Conservation (phyloP, 208 protist species). For the Leishmania major region DNA sequence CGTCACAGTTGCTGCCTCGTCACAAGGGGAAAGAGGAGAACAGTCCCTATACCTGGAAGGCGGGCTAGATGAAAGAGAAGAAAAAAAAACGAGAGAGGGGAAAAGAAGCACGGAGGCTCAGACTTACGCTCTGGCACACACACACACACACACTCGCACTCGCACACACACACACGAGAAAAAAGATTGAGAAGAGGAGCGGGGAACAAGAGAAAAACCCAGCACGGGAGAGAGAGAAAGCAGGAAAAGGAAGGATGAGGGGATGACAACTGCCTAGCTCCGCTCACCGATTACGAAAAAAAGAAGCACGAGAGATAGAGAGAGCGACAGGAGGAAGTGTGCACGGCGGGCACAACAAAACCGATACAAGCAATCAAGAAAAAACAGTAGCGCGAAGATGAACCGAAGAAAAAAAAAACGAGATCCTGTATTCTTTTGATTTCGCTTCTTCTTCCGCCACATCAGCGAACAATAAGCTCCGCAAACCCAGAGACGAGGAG, state of each 20-base stretch:
- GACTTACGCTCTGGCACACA: background rate
- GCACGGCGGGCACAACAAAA: background rate
- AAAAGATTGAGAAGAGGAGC: background rate
- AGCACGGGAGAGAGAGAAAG: slow-evolving; percentile 6
- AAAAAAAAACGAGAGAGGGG: background rate
- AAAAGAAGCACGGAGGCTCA: background rate
- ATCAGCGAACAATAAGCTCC: background rate
- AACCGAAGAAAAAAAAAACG: background rate
- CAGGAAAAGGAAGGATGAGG: background rate
- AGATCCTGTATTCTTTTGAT: background rate
- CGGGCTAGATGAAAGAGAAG: background rate
- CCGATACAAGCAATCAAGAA: background rate
- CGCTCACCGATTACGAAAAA: background rate
- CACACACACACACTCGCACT: background rate
- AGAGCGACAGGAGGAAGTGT: background rate
- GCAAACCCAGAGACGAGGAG: background rate
- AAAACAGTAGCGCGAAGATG: background rate
- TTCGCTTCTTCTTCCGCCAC: background rate
- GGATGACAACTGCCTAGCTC: background rate
- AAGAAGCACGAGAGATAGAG: background rate
- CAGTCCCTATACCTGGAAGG: background rate
- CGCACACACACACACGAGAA: background rate
- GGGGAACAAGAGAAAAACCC: background rate
- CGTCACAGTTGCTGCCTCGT: background rate
- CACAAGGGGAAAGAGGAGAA: slow-evolving; percentile 1